Evolutionary conservation across 805 yeast genomes (phyloP).

Genomic region (Myxozyma monticola): DNA sequence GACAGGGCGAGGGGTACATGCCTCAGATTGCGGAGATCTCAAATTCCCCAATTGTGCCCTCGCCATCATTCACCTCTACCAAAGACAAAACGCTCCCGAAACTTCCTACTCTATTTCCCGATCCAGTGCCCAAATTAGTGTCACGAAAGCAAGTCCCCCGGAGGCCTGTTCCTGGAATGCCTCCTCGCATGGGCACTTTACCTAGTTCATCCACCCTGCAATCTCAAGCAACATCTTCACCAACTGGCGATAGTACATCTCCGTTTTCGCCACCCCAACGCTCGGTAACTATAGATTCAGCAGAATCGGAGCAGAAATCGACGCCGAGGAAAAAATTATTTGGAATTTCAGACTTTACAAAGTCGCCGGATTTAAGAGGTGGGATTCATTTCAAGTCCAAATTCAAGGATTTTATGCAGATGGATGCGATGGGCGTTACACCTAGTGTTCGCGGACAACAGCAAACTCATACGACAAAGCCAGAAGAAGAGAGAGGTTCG

Average conservation of each 20-base stretch:
- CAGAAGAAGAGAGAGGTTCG: too few species aligned
- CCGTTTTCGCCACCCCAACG: too few species aligned
- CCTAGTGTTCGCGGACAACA: conserved; percentile 10
- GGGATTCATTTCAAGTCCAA: conserved; percentile 3
- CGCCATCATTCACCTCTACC: neutral
- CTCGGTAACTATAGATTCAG: too few species aligned
- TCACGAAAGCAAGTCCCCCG: neutral
- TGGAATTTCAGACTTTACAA: neutral
- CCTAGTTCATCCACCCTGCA: too few species aligned
- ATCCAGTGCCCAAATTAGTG: neutral
- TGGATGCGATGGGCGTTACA: conserved; percentile 24
- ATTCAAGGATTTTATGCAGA: conserved; percentile 22
- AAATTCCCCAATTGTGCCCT: neutral
- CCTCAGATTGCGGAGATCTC: neutral
- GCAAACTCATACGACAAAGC: neutral
- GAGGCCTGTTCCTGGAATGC: neutral
- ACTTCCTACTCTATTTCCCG: neutral
- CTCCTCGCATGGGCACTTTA: too few species aligned
- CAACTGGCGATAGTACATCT: too few species aligned
- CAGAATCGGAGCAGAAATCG: too few species aligned
- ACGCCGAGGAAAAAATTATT: neutral
- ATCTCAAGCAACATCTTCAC: too few species aligned
- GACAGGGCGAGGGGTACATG: too few species aligned
- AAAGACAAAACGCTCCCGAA: conserved; percentile 3
- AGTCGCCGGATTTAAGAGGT: neutral